These are phyloP conservation scores for Fusarium palustre DNA, from an alignment of 2,329 filamentous ascomycete genomes.

Conservation along the genomic window DNA sequence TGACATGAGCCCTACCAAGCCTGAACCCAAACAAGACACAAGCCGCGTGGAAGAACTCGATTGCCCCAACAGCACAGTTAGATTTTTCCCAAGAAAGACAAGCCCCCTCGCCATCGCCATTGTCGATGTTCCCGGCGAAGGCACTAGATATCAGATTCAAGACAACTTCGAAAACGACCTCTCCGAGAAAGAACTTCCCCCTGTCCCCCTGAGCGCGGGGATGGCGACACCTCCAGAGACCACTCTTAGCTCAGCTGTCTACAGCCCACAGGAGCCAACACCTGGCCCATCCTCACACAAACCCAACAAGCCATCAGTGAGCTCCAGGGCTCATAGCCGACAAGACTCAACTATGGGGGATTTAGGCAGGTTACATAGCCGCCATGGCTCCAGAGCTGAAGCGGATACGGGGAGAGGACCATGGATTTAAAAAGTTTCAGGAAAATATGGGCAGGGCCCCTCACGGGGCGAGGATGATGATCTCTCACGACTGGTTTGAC, in stretches of 20 bases:
- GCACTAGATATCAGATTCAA: conserved; percentile 38
- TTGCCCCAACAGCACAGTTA: conserved; percentile 46
- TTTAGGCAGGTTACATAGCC: conserved; percentile 34
- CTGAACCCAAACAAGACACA: conserved; percentile 36
- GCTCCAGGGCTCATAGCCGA: conserved; percentile 37
- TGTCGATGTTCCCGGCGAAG: conserved; percentile 44
- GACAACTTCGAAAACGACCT: conserved; percentile 43
- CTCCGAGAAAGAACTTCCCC: conserved; percentile 52
- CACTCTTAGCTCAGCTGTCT: conserved; percentile 65
- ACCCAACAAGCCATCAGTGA: conserved; percentile 31
- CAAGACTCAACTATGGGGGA: conserved; percentile 26
- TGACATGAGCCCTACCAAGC: conserved; percentile 56
- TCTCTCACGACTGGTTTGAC: conserved; percentile 28
- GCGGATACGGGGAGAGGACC: conserved; percentile 25
- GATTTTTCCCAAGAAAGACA: conserved; percentile 37
- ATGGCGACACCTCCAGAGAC: conserved; percentile 45
- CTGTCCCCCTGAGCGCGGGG: conserved; percentile 49
- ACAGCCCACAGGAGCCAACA: conserved; percentile 54
- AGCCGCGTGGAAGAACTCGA: conserved; percentile 55
- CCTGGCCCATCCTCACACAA: conserved; percentile 36
- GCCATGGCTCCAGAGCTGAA: conserved; percentile 25
- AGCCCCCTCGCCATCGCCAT: conserved; percentile 45
- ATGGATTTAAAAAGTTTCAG: conserved; percentile 29
- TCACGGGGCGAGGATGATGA: conserved; percentile 18
- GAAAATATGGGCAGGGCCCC: conserved; percentile 1